These are phyloP conservation scores for Ophiosphaerella narmari DNA, from an alignment of 2,329 filamentous ascomycete genomes.

Conservation along the genomic window DNA sequence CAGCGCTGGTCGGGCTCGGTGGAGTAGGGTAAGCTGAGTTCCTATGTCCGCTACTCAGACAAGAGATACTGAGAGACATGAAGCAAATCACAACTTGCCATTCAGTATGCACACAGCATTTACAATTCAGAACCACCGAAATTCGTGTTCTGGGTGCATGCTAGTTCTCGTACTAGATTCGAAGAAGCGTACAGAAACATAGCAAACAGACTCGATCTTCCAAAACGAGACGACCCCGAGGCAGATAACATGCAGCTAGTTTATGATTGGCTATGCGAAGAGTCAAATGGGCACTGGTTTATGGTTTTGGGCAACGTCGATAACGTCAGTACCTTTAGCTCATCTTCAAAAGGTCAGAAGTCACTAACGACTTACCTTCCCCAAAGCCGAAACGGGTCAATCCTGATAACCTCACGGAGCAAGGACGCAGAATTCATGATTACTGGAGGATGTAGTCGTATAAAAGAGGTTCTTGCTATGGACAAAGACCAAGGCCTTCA, in stretches of 20 bases:
- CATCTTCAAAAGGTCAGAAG: neutral
- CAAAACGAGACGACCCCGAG: slow-evolving; percentile 11
- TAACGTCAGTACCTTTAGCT: slow-evolving; percentile 3
- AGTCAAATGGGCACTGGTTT: slow-evolving; percentile 14
- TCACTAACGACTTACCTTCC: neutral
- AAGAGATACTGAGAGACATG: neutral
- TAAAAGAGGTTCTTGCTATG: slow-evolving; percentile 26
- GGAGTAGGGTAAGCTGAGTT: slow-evolving; percentile 22
- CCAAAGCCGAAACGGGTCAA: slow-evolving; percentile 10
- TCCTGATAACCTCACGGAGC: slow-evolving; percentile 15
- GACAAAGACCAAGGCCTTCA: slow-evolving; percentile 13
- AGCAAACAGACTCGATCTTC: slow-evolving; percentile 13
- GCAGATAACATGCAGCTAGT: slow-evolving; percentile 14
- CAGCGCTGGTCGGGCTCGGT: slow-evolving; percentile 36
- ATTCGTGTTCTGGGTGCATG: slow-evolving; percentile 37
- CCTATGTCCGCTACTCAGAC: neutral
- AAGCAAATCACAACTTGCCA: slow-evolving; percentile 20
- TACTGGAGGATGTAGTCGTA: slow-evolving; percentile 11
- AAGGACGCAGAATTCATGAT: slow-evolving; percentile 5
- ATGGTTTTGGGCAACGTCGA: slow-evolving; percentile 21
- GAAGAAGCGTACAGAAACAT: slow-evolving; percentile 17
- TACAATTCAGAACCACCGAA: slow-evolving; percentile 18
- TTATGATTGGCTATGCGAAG: slow-evolving; percentile 17
- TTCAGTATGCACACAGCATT: slow-evolving; percentile 25
- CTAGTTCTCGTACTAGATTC: slow-evolving; percentile 17